Evolutionary conservation across 306 rosid genomes (phyloP).

Genomic region (Dicorynia guianensis): DNA sequence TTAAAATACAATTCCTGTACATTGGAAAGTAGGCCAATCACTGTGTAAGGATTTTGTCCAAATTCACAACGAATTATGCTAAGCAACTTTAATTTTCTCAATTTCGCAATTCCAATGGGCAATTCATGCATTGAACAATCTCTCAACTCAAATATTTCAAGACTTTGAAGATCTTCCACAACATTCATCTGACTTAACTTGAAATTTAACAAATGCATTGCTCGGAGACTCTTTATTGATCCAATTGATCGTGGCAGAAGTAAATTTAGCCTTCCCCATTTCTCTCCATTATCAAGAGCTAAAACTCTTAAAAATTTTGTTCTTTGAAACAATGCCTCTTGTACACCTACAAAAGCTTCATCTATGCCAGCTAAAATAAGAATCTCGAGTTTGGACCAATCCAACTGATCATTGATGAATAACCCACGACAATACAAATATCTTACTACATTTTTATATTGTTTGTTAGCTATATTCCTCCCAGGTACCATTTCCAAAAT

Average conservation of each 20-base stretch:
- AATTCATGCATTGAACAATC: fast-evolving
- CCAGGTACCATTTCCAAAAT: too few relatives aligned
- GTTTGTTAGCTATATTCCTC: background rate
- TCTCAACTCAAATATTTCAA: conserved; percentile 27
- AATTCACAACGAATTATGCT: fast-evolving
- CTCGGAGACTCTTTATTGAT: background rate
- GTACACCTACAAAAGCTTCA: fast-evolving
- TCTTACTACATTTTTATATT: background rate
- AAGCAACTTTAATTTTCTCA: conserved; percentile 15
- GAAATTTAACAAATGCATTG: fast-evolving
- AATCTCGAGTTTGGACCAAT: background rate
- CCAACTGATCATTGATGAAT: background rate
- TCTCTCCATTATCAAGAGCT: fast-evolving
- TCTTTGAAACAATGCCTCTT: background rate
- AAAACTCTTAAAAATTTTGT: background rate
- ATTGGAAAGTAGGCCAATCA: conserved; percentile 10
- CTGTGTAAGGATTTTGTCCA: conserved; percentile 2
- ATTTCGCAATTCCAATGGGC: background rate
- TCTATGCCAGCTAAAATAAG: background rate
- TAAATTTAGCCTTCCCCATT: background rate
- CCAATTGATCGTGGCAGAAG: background rate
- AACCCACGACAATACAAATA: background rate
- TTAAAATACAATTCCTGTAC: conserved; percentile 34
- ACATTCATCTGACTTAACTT: conserved; percentile 1
- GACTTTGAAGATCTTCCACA: background rate